Conservation (phyloP, 805 yeast genomes). For the Saccharomycopsis schoenii region DNA sequence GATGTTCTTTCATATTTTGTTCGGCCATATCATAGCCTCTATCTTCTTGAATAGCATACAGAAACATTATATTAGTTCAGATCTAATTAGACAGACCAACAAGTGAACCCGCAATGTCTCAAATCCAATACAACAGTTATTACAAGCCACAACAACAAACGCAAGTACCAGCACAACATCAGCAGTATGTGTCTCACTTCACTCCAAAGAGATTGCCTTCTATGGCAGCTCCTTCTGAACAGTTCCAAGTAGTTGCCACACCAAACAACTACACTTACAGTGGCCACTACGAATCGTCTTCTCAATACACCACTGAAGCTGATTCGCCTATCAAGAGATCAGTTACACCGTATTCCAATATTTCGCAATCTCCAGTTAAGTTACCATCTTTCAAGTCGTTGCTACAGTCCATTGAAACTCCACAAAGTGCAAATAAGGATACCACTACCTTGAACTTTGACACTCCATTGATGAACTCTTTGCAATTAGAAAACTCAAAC, state of each 20-base stretch:
- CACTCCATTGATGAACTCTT: constrained; percentile 17
- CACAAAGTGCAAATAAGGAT: constrained; percentile 5
- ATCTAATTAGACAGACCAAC: too few relatives aligned
- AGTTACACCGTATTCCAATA: background rate
- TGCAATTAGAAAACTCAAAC: constrained; percentile 14
- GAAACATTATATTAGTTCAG: too few relatives aligned
- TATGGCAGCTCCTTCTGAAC: background rate
- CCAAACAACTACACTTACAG: constrained; percentile 11
- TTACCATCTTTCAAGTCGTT: constrained; percentile 20
- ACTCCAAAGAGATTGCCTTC: constrained; percentile 17
- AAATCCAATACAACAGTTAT: background rate
- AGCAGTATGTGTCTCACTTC: constrained; percentile 10
- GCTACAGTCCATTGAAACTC: constrained; percentile 18
- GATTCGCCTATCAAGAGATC: constrained; percentile 15
- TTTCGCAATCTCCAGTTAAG: constrained; percentile 4
- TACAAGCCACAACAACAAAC: background rate
- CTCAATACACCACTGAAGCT: constrained; percentile 3
- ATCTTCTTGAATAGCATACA: too few relatives aligned
- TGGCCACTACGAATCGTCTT: background rate
- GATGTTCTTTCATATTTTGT: too few relatives aligned
- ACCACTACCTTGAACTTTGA: constrained; percentile 12
- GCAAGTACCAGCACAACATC: background rate
- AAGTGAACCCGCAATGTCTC: background rate
- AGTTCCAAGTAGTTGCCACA: background rate
- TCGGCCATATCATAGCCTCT: too few relatives aligned